Base-by-base conservation (phyloP, 2,329 filamentous ascomycete species). In the Cladosporium cucumerinum region DNA sequence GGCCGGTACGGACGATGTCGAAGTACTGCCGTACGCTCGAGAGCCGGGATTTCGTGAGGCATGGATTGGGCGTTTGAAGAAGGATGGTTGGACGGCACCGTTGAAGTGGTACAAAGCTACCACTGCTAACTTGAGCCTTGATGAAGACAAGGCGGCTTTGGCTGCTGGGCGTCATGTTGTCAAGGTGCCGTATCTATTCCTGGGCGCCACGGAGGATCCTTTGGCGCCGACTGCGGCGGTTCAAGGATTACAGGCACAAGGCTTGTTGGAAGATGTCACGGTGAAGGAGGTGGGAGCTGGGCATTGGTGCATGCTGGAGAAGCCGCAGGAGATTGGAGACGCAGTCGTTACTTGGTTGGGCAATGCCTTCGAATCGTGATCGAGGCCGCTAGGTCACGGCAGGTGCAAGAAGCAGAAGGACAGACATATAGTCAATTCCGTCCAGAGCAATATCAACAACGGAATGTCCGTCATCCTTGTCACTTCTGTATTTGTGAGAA, bases 251-350 rank as follows among this genome's bases (percentile, higher is more conserved):
- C 60, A 58, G 28, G 57, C 65, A 12, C 66, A 66, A 36, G 66
- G 66, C 8, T n/a, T 68, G 28, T 14, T 66, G 39, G 58, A 63
- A 16, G 72, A 75, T 36, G 28, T 64, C n/a, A 77, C 65, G 65
- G 73, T 69, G 8, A 66, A 70, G 36, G 64, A 72, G 39, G 68
- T 79, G 14, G 69, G 78, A 34, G 69, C 71, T 46, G 69, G 66
- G 2, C 77, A 78, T 68, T 79, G 77, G 75, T 67, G 66, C 5
- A 69, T 72, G 65, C 69, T 75, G 57, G 76, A 78, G 69, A 71
- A 70, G 65, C 75, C 76, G 5, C 63, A 70, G 3, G 75, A 76
- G 32, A 52, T 57, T 1, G 65, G 66, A 32, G 32, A 58, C 18
- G 54, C 59, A 25, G 32, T 68, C 3, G 23, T 66, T 21, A 34